phyloP scores from a whole-genome alignment of 495 filamentous ascomycete species.

The Parathielavia appendiculata region DNA sequence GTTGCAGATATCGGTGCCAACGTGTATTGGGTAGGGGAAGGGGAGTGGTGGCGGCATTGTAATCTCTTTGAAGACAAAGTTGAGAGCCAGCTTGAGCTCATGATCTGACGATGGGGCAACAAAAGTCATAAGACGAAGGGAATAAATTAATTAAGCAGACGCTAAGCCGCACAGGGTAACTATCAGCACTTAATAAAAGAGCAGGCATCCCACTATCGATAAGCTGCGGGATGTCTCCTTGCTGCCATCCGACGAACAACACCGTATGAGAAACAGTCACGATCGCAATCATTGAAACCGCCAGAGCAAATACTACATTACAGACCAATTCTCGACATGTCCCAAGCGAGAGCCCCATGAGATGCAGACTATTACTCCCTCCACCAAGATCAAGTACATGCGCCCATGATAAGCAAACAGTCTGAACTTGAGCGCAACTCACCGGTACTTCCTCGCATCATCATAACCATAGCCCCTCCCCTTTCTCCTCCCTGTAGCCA shows the following conservation, averaged over 20 bases:
- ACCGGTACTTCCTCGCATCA: no score
- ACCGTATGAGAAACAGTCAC: no score
- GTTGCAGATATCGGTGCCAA: constrained; percentile 56
- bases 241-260: no score
- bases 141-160: neutral
- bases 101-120: neutral
- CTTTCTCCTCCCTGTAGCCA: neutral
- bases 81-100: neutral
- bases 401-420: no score
- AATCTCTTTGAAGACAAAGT: neutral
- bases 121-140: neutral
- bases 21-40: constrained; percentile 43
- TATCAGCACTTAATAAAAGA: neutral
- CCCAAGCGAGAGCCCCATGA: no score
- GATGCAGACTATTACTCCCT: no score
- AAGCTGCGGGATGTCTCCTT: neutral
- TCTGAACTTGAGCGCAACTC: no score
- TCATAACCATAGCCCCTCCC: neutral
- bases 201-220: neutral
- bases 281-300: neutral
- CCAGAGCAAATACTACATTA: neutral
- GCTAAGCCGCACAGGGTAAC: neutral
- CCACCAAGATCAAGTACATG: no score
- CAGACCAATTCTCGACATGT: no score
- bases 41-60: constrained; percentile 21